phyloP scores from a whole-genome alignment of 768 basidiomycete genomes.

The Kwoniella newhampshirensis region DNA sequence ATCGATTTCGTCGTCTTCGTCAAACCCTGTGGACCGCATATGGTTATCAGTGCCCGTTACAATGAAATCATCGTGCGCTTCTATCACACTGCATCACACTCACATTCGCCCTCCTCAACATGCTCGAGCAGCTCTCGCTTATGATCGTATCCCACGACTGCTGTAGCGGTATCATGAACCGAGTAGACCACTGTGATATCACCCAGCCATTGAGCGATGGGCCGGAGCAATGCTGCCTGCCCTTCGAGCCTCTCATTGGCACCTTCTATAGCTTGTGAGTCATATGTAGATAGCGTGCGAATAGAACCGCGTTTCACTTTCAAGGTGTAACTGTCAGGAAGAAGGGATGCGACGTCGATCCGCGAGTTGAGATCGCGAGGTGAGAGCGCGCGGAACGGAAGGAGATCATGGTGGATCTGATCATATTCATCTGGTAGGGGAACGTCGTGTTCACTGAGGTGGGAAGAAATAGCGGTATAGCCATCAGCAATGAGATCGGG shows the following conservation, averaged over 20 bases:
- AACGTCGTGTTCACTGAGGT: conserved; percentile 24
- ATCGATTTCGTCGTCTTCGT: conserved; percentile 21
- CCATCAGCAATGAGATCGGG: neutral
- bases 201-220: conserved; percentile 20
- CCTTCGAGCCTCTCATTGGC: conserved; percentile 17
- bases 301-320: conserved; percentile 13
- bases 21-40: conserved; percentile 1
- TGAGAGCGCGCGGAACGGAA: conserved; percentile 21
- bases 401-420: conserved; percentile 27
- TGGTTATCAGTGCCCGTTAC: too few relatives aligned
- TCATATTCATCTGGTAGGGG: conserved; percentile 37
- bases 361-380: conserved; percentile 19
- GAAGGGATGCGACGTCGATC: conserved; percentile 9
- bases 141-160: conserved; percentile 23
- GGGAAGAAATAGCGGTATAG: neutral
- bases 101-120: conserved; percentile 32
- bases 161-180: conserved; percentile 21
- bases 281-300: conserved; percentile 8
- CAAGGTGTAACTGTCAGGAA: conserved; percentile 23
- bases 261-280: conserved; percentile 9
- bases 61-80: too few relatives aligned
- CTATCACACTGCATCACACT: too few relatives aligned
- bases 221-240: conserved; percentile 21
- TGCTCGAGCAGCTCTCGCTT: conserved; percentile 22
- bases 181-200: conserved; percentile 23